phyloP scores from a whole-genome alignment of 1,284 basidiomycete genomes.

The Xerocomus amazonicus region DNA sequence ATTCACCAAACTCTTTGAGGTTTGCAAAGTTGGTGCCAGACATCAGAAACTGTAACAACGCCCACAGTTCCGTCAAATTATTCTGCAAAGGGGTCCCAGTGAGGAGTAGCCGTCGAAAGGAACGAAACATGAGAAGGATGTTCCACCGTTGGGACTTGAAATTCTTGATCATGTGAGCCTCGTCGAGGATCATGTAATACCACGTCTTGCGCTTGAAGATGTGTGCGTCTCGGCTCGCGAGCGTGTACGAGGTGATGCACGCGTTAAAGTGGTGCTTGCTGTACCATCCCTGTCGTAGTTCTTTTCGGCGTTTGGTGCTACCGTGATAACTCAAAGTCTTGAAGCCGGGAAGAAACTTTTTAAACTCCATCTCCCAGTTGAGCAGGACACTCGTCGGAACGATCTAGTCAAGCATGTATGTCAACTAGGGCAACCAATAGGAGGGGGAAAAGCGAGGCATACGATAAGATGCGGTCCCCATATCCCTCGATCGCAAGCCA shows the following conservation, averaged over 20 bases:
- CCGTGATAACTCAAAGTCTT: conserved; percentile 92
- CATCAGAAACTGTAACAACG: conserved; percentile 93
- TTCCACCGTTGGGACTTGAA: conserved; percentile 97
- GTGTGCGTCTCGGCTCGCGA: conserved; percentile 89
- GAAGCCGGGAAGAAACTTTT: conserved; percentile 96
- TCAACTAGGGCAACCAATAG: neutral
- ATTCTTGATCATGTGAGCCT: conserved; percentile 99
- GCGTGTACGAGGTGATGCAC: conserved; percentile 93
- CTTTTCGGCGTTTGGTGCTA: conserved; percentile 86
- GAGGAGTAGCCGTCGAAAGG: conserved; percentile 81
- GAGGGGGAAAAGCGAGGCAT: conserved; percentile 19
- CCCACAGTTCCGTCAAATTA: conserved; percentile 95
- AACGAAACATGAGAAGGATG: conserved; percentile 90
- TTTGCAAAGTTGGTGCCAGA: conserved; percentile 91
- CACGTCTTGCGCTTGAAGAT: conserved; percentile 94
- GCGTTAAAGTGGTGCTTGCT: conserved; percentile 93
- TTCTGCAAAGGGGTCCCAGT: conserved; percentile 97
- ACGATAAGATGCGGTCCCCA: conserved; percentile 96
- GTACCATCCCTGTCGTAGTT: conserved; percentile 92
- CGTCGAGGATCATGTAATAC: conserved; percentile 97
- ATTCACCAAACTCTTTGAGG: conserved; percentile 91
- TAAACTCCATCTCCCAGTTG: conserved; percentile 99
- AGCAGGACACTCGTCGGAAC: conserved; percentile 94
- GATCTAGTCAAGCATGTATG: conserved; percentile 42
- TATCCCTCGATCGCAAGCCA: conserved; percentile 91